Percentiles rank a stretch among this genome's conserved stretches.
Evolutionary conservation across 768 basidiomycete species (phyloP).

Genomic region (Coprinopsis cinerea): DNA sequence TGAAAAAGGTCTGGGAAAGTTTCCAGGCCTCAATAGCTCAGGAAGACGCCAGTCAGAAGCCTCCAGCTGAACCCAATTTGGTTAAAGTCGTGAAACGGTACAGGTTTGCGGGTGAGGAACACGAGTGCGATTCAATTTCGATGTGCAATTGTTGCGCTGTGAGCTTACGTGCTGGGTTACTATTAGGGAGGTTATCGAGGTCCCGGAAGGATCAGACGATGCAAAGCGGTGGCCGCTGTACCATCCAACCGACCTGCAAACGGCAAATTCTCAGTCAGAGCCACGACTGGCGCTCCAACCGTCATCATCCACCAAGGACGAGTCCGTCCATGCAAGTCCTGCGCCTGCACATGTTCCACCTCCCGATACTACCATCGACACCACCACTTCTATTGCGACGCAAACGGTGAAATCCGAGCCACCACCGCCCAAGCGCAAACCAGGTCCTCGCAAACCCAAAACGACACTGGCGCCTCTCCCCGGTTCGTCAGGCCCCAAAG

Average conservation of each 20-base stretch:
- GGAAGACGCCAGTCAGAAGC: conserved; percentile 15
- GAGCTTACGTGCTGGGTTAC: conserved; percentile 1
- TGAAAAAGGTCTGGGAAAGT: conserved; percentile 58
- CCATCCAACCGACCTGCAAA: too few species aligned
- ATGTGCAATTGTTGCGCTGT: background rate
- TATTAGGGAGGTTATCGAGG: conserved; percentile 76
- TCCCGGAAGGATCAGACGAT: conserved; percentile 65
- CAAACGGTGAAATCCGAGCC: conserved; percentile 13
- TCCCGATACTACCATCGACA: conserved; percentile 13
- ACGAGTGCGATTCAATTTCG: conserved; percentile 44
- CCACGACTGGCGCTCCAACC: background rate
- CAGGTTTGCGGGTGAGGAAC: conserved; percentile 71
- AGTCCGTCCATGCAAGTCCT: background rate
- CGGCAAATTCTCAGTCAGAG: background rate
- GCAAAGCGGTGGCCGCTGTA: conserved; percentile 69
- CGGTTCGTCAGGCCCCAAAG: conserved; percentile 39
- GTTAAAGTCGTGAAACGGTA: conserved; percentile 68
- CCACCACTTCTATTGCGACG: conserved; percentile 4
- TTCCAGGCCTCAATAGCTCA: conserved; percentile 60
- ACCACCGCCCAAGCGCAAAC: conserved; percentile 29
- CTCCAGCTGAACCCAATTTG: conserved; percentile 28
- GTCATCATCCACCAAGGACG: background rate
- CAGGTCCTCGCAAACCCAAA: conserved; percentile 65
- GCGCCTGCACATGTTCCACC: too few species aligned
- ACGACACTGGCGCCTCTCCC: conserved; percentile 51